phyloP scores from a whole-genome alignment of 2,329 filamentous ascomycete species.

The Bipolaris cookei region DNA sequence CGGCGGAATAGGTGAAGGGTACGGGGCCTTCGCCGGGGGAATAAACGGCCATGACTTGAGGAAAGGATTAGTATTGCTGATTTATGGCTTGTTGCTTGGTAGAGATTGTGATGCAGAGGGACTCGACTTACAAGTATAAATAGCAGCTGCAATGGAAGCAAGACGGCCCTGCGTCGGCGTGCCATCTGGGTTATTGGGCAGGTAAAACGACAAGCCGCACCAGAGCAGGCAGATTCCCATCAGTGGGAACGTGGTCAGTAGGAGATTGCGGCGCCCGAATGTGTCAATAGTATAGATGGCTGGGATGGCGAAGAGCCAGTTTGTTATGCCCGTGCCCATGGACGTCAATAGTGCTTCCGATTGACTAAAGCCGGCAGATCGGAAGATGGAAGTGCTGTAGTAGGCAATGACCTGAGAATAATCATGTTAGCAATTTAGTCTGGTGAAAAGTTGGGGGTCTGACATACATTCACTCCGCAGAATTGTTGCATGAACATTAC shows the following conservation, averaged over 20 bases:
- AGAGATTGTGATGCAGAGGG: neutral
- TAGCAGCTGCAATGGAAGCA: conserved; percentile 43
- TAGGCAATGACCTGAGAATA: conserved; percentile 32
- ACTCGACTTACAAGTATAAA: conserved; percentile 9
- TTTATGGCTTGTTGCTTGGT: neutral
- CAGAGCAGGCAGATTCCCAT: conserved; percentile 52
- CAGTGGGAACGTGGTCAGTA: conserved; percentile 55
- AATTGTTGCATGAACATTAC: conserved; percentile 50
- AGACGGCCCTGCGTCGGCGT: conserved; percentile 28
- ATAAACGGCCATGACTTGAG: conserved; percentile 53
- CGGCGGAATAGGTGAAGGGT: conserved; percentile 50
- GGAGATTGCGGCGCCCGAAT: conserved; percentile 53
- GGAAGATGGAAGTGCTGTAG: conserved; percentile 39
- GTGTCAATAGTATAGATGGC: conserved; percentile 54
- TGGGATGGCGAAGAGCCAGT: conserved; percentile 56
- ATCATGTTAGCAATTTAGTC: neutral
- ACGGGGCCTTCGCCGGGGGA: conserved; percentile 41
- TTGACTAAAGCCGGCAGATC: conserved; percentile 43
- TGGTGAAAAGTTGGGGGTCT: fast-evolving
- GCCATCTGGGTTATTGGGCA: conserved; percentile 24
- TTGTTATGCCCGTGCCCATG: conserved; percentile 54
- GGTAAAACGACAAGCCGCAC: conserved; percentile 39
- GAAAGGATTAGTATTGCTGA: neutral
- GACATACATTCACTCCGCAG: conserved; percentile 34
- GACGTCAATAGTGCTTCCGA: conserved; percentile 49